A percentile compares a stretch with the other conserved stretches of the same genome.
These are phyloP conservation scores for Alternaria gaisen DNA, from an alignment of 2,329 filamentous ascomycete species.

Conservation along the genomic window DNA sequence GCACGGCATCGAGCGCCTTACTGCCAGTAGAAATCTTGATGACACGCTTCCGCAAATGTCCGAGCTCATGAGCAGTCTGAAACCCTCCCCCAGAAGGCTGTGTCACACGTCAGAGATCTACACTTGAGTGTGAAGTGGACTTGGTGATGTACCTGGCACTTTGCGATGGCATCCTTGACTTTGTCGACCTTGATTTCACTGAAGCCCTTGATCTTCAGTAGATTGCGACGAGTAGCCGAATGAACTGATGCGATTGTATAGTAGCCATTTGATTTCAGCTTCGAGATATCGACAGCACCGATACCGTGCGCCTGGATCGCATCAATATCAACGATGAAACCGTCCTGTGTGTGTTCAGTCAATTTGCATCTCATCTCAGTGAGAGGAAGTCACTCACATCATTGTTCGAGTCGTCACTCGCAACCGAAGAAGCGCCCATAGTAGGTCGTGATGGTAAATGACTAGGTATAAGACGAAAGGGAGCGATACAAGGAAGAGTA, in stretches of 20 bases:
- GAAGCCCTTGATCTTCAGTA: conserved; percentile 74
- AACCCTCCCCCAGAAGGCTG: conserved; percentile 68
- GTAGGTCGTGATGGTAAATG: conserved; percentile 8
- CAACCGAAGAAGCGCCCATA: conserved; percentile 59
- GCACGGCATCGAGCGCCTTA: conserved; percentile 71
- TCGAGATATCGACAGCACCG: conserved; percentile 70
- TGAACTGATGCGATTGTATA: conserved; percentile 71
- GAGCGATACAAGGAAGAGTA: conserved; percentile 15
- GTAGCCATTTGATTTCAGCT: conserved; percentile 69
- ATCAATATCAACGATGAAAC: conserved; percentile 72
- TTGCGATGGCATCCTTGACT: conserved; percentile 72
- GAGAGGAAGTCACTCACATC: conserved; percentile 52
- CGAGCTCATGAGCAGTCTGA: conserved; percentile 71
- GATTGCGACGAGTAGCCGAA: conserved; percentile 65
- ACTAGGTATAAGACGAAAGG: conserved; percentile 9
- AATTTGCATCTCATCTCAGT: neutral
- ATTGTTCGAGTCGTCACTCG: conserved; percentile 61
- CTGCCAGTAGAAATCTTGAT: conserved; percentile 74
- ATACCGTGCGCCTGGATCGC: conserved; percentile 72
- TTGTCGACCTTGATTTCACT: conserved; percentile 76
- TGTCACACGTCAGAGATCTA: conserved; percentile 15
- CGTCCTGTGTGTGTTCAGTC: conserved; percentile 48
- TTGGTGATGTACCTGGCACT: conserved; percentile 61
- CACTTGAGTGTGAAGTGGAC: neutral
- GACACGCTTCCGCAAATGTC: conserved; percentile 69